These are phyloP conservation scores for Picocystis salinarum DNA, from an alignment of 139 green algal genomes.

Conservation along the genomic window DNA sequence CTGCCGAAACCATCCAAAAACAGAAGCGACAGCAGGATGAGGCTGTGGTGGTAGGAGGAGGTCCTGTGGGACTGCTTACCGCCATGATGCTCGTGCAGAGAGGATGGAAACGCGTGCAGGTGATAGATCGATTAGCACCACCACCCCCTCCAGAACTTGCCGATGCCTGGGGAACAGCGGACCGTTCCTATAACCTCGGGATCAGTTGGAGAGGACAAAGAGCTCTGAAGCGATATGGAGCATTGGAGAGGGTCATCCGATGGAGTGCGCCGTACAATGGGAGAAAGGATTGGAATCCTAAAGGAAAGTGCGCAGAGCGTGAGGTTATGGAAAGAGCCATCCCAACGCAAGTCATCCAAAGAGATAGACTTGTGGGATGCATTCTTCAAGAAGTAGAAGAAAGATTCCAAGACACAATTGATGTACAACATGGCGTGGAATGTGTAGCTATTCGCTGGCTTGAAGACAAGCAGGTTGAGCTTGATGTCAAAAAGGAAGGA, in stretches of 20 bases:
- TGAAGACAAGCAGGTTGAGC: background rate
- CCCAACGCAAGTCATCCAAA: slow-evolving; percentile 17
- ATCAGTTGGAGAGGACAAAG: slow-evolving; percentile 20
- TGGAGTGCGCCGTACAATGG: slow-evolving; percentile 8
- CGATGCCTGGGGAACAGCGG: slow-evolving; percentile 18
- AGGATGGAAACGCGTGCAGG: slow-evolving; percentile 22
- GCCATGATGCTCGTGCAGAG: slow-evolving; percentile 26
- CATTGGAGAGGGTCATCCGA: slow-evolving; percentile 11
- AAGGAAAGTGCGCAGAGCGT: background rate
- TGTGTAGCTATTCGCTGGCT: background rate
- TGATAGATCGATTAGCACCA: slow-evolving; percentile 12
- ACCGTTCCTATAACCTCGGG: slow-evolving; percentile 26
- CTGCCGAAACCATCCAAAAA: background rate
- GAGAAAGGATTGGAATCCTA: slow-evolving; percentile 16
- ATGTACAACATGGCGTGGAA: background rate
- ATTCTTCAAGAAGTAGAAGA: slow-evolving; percentile 18
- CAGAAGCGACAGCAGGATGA: background rate
- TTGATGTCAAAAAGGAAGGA: background rate
- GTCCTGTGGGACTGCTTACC: slow-evolving; percentile 18
- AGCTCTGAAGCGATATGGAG: slow-evolving; percentile 5
- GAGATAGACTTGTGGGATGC: slow-evolving; percentile 17
- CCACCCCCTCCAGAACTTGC: slow-evolving; percentile 10
- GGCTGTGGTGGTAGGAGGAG: slow-evolving; percentile 21
- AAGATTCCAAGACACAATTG: slow-evolving; percentile 11
- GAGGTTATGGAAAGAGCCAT: slow-evolving; percentile 4